phyloP scores from a whole-genome alignment of 148 eudicot genomes.

The Diospyros lotus region DNA sequence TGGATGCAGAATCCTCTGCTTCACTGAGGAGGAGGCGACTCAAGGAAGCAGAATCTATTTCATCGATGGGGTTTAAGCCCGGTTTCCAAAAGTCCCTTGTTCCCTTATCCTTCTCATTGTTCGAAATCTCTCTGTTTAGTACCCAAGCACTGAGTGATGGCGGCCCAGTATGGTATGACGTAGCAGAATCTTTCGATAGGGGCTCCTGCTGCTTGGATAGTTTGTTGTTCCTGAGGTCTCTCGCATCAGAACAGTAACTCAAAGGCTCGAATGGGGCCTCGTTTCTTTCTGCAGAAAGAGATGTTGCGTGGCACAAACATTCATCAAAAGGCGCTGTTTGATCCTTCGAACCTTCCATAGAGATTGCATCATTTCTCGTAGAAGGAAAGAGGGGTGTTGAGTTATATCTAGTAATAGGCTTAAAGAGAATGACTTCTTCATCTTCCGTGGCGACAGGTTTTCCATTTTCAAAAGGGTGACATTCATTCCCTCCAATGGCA shows the following conservation, averaged over 20 bases:
- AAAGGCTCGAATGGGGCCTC: conserved; percentile 31
- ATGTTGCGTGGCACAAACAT: conserved; percentile 71
- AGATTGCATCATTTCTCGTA: background rate
- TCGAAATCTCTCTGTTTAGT: conserved; percentile 36
- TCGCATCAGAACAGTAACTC: conserved; percentile 18
- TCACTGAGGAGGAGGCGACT: conserved; percentile 31
- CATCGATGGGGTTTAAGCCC: conserved; percentile 54
- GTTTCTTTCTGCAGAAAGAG: conserved; percentile 51
- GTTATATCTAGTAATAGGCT: conserved; percentile 70
- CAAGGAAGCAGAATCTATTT: conserved; percentile 36
- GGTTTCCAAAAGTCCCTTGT: conserved; percentile 26
- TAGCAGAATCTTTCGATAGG: conserved; percentile 17
- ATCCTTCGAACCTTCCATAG: conserved; percentile 5
- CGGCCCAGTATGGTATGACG: conserved; percentile 46
- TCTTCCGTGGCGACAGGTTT: conserved; percentile 42
- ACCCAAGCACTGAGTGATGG: conserved; percentile 96
- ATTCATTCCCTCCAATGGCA: background rate
- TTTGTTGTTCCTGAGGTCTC: conserved; percentile 19
- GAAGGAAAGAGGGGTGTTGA: conserved; percentile 59
- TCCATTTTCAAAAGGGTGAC: conserved; percentile 4
- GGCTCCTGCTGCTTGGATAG: conserved; percentile 31
- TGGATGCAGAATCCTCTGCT: conserved; percentile 7
- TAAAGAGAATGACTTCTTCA: conserved; percentile 89
- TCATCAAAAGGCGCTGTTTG: conserved; percentile 43
- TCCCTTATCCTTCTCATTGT: conserved; percentile 33